Percentiles rank a stretch among this genome's conserved stretches.
Conservation (phyloP, 345 rosid species). For the Eucalyptus albens region DNA sequence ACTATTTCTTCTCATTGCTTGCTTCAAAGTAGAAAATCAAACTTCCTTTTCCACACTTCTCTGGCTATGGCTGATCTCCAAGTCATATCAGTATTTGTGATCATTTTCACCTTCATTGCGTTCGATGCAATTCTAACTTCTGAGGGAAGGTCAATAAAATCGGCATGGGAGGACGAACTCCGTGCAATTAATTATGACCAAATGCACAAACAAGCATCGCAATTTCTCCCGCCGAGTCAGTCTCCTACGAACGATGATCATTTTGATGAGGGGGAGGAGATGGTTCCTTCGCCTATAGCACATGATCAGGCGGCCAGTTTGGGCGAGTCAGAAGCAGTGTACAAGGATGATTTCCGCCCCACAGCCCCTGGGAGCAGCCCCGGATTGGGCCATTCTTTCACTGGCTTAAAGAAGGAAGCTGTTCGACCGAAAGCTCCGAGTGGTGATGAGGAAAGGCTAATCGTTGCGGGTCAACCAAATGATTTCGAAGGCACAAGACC, state of each 20-base stretch:
- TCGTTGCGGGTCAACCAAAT: not conserved
- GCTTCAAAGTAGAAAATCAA: too few species aligned
- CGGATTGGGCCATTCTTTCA: conserved; percentile 10
- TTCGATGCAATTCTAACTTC: conserved; percentile 1
- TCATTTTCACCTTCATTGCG: conserved; percentile 6
- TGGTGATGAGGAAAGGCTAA: not conserved
- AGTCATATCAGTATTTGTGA: not conserved
- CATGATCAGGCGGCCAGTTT: not conserved
- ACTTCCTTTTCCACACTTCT: not conserved
- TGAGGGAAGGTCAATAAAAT: not conserved
- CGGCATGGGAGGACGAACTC: not conserved
- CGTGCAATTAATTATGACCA: not conserved
- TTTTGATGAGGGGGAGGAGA: not conserved
- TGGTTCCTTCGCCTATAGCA: not conserved
- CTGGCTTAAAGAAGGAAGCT: not conserved
- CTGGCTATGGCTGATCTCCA: conserved; percentile 4
- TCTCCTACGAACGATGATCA: not conserved
- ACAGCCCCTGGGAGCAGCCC: conserved; percentile 35
- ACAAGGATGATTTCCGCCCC: conserved; percentile 6
- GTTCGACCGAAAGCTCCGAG: not conserved
- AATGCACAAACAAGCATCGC: not conserved
- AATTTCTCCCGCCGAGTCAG: not conserved
- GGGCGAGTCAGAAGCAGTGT: not conserved
- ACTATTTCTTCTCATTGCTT: not conserved
- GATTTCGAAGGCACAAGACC: not conserved